Base-by-base conservation (phyloP, 768 basidiomycete genomes). In the Melanogaster broomeanus region DNA sequence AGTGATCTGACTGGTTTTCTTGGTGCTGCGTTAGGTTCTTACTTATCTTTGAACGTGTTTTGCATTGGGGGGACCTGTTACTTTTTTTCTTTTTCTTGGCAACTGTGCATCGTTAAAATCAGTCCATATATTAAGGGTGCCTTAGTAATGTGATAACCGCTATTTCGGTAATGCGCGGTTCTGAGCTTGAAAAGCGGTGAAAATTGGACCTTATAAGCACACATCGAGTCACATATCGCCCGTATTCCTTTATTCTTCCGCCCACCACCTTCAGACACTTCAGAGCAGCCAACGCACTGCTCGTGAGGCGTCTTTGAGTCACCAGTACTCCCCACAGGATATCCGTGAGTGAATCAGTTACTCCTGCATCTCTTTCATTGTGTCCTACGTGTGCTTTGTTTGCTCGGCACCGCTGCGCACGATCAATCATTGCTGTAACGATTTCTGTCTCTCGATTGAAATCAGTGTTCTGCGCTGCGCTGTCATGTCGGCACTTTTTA, bases 101-200 rank as follows among this genome's bases (percentile, higher is more conserved):
- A n/a, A n/a, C n/a, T n/a, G n/a, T n/a, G n/a, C n/a, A 12, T 11
- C 12, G 41, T 18, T 7, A 2, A 38, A 43, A 47, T 18, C 15
- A 44, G 10, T 12, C n/a, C 16, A 25, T 7, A 41, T 41, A 11
- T 15, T 25, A 11, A 4, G n/a, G 27, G 46, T 57, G 45, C 40
- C 54, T 40, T 53, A 13, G 44, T 43, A 43, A 49, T 4, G 49
- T 44, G 48, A 21, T n/a, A 18, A 21, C 13, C 49, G 49, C 35
- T 38, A 25, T 24, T 39, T 53, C 56, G 56, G 64, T 45, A 60
- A 62, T 55, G 42, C 45, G 56, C 58, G 53, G 68, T 59, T 67
- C 67, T 70, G 69, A 69, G 67, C 52, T 69, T 70, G 69, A 69
- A 69, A 70, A 60, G 67, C 67, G 56, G 61, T 69, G 67, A 61